These are phyloP conservation scores for Cyberlindnera galapagoensis DNA, from an alignment of 805 yeast species.

Conservation along the genomic window DNA sequence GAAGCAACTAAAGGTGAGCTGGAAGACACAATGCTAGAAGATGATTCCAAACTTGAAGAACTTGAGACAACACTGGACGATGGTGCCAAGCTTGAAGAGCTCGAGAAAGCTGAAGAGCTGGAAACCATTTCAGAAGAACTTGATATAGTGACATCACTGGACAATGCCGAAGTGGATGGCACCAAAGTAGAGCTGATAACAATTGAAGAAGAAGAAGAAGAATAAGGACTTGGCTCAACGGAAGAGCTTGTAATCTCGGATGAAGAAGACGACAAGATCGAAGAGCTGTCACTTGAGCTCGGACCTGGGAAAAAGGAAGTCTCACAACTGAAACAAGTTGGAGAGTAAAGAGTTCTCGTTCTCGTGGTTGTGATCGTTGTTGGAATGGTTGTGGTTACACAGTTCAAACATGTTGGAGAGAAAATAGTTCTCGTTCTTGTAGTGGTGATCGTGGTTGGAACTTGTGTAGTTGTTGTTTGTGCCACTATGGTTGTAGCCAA, in stretches of 20 bases:
- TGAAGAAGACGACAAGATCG: slow-evolving; percentile 2
- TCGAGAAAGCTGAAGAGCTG: too few relatives aligned
- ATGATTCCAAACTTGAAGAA: not conserved
- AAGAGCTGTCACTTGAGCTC: not conserved
- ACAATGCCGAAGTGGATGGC: not conserved
- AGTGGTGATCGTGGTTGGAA: not conserved
- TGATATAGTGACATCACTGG: not conserved
- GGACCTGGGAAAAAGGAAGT: not conserved
- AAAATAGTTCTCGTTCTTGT: not conserved
- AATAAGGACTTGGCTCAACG: not conserved
- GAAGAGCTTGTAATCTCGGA: slow-evolving; percentile 1
- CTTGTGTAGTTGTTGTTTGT: too few relatives aligned
- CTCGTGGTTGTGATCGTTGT: not conserved
- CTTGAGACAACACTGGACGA: too few relatives aligned
- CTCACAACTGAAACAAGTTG: slow-evolving; percentile 1
- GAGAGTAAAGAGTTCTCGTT: not conserved
- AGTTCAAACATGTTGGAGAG: slow-evolving; percentile 1
- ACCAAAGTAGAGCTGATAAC: slow-evolving; percentile 1
- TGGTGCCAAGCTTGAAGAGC: too few relatives aligned
- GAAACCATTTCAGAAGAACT: too few relatives aligned
- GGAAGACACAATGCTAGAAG: slow-evolving; percentile 2
- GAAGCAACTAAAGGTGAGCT: slow-evolving; percentile 1
- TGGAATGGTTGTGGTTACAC: too few relatives aligned
- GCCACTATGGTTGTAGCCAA: not conserved
- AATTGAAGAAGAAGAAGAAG: slow-evolving; percentile 1